Percentiles rank a stretch among this genome's conserved stretches.
Conservation (phyloP, 228 moss, liverwort and hornwort genomes). For the Sphagnum fallax region DNA sequence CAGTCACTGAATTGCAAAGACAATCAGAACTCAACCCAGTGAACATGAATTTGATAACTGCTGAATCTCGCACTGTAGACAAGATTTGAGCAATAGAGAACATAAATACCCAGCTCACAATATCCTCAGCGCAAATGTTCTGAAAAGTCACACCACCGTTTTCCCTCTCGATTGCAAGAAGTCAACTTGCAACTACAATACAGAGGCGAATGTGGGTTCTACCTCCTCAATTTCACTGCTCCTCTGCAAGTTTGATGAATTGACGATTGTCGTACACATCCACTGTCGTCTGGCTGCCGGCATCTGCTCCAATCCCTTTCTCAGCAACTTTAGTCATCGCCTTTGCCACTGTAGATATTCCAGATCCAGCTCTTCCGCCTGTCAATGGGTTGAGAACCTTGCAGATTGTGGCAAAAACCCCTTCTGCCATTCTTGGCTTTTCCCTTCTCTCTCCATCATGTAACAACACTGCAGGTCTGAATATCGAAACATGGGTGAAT, state of each 20-base stretch:
- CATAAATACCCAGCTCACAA: too few relatives aligned
- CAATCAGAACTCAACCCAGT: too few relatives aligned
- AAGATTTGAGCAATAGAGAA: too few relatives aligned
- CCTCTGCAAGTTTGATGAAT: background rate
- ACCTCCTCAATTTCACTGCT: too few relatives aligned
- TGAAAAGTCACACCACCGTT: too few relatives aligned
- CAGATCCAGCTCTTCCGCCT: constrained; percentile 18
- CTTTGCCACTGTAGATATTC: constrained; percentile 18
- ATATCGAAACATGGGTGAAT: constrained; percentile 28
- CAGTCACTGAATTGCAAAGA: too few relatives aligned
- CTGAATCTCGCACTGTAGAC: too few relatives aligned
- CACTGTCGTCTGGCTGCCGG: constrained; percentile 15
- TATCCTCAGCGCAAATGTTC: too few relatives aligned
- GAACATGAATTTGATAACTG: too few relatives aligned
- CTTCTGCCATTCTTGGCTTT: constrained; percentile 19
- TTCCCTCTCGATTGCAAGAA: too few relatives aligned
- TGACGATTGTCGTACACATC: constrained; percentile 27
- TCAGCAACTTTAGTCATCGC: constrained; percentile 32
- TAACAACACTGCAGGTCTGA: constrained; percentile 32
- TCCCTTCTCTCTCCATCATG: constrained; percentile 43
- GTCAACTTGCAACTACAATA: too few relatives aligned
- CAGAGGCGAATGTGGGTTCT: too few relatives aligned
- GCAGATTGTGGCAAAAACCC: constrained; percentile 3
- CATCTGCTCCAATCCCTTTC: constrained; percentile 9
- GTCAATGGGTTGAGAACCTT: constrained; percentile 40